phyloP scores from a whole-genome alignment of 169 alveolate genomes.

The Plasmodium fragile region DNA sequence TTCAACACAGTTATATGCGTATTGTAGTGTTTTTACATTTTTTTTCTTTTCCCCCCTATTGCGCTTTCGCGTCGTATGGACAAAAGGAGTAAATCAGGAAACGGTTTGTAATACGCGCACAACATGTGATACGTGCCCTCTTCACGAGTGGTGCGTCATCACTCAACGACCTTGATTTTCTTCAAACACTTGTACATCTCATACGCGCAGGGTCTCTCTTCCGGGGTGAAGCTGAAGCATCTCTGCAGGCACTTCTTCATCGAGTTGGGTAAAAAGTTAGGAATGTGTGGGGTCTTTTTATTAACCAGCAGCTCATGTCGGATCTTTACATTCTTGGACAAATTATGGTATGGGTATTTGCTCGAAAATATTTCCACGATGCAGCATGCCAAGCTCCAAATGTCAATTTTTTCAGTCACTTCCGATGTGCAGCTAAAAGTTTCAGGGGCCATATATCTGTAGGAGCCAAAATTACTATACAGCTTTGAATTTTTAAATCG shows the following conservation, averaged over 20 bases:
- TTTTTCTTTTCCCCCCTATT: background rate
- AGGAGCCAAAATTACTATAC: slow-evolving; percentile 74
- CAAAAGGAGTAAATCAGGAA: background rate
- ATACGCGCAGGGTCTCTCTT: slow-evolving; percentile 66
- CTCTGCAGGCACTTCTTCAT: slow-evolving; percentile 37
- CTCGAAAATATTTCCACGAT: slow-evolving; percentile 69
- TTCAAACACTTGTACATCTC: slow-evolving; percentile 59
- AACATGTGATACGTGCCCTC: background rate
- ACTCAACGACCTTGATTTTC: slow-evolving; percentile 65
- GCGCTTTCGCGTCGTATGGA: background rate
- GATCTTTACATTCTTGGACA: slow-evolving; percentile 42
- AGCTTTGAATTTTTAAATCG: slow-evolving; percentile 65
- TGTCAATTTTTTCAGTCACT: slow-evolving; percentile 65
- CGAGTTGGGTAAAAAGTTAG: slow-evolving; percentile 53
- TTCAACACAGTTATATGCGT: too few species aligned
- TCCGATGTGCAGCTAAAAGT: slow-evolving; percentile 59
- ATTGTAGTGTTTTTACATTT: too few species aligned
- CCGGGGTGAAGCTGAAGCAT: slow-evolving; percentile 42
- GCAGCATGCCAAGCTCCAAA: slow-evolving; percentile 75
- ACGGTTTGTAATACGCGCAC: background rate
- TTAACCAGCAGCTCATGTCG: slow-evolving; percentile 56
- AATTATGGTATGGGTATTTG: slow-evolving; percentile 64
- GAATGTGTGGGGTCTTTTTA: slow-evolving; percentile 51
- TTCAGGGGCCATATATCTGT: slow-evolving; percentile 77
- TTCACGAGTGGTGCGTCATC: background rate